phyloP scores from a whole-genome alignment of 1,284 basidiomycete species.

The Rhodotorula glutinis region DNA sequence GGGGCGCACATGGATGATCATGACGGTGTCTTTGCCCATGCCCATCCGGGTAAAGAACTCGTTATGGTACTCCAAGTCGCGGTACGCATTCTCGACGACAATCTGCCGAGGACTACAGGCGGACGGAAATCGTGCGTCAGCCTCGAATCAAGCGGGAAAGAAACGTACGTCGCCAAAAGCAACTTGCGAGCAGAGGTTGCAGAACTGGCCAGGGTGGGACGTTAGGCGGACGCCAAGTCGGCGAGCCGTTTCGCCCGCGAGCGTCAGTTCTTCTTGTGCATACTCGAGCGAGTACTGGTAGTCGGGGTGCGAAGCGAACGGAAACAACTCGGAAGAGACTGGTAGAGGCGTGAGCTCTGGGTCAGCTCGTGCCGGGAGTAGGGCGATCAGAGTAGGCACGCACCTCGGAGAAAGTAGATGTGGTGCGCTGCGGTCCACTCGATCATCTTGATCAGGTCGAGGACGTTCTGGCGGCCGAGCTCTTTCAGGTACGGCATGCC shows the following conservation, averaged over 20 bases:
- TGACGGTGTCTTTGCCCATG: constrained; percentile 67
- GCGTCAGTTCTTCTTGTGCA: constrained; percentile 57
- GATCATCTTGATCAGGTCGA: constrained; percentile 67
- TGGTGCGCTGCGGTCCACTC: constrained; percentile 77
- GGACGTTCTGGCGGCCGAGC: constrained; percentile 68
- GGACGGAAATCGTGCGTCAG: no score
- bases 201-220: constrained; percentile 73
- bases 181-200: neutral
- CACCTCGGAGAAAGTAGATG: constrained; percentile 47
- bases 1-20: constrained; percentile 63
- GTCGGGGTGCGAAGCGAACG: constrained; percentile 75
- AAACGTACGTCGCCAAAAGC: rapidly evolving
- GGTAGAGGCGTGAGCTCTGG: neutral
- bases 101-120: constrained; percentile 65
- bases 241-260: constrained; percentile 69
- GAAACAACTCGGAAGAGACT: constrained; percentile 84
- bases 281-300: constrained; percentile 77
- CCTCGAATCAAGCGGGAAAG: no score
- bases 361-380: no score
- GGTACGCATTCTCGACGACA: constrained; percentile 70
- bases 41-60: constrained; percentile 84
- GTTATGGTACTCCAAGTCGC: constrained; percentile 78
- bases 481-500: constrained; percentile 76
- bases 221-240: constrained; percentile 77
- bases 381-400: constrained; percentile 47